Evolutionary conservation across 129 eudicot species (phyloP), one percentile per base, ranked within the genome.

Genomic region (Smallanthus sonchifolius): DNA sequence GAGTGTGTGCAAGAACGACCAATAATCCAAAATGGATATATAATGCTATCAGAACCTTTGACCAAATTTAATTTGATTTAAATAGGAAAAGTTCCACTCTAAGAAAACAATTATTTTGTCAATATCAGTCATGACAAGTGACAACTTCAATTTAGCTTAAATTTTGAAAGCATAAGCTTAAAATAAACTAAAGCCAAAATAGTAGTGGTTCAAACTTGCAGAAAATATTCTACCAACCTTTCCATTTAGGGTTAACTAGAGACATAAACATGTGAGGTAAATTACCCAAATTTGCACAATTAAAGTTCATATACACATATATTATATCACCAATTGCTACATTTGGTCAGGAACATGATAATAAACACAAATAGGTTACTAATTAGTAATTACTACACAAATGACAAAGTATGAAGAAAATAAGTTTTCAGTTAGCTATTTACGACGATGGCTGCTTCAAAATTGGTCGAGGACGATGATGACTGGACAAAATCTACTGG

Each of bases 111-210:
- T 24, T 7, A 63, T n/a, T 37, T 15, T 63, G 45, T 38, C 69
- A 36, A 37, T 7, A 6, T 2, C 45, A 63, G 15, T 36, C 24
- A 37, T n/a, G n/a, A n/a, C n/a, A n/a, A n/a, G n/a, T 36, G 69
- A 62, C 15, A 63, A 2, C 64, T 57, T 20, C 34, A 64, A 38
- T n/a, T 64, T 36, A 67, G 73, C 40, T 67, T 67, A 67, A 45
- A 6, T 13, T n/a, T 45, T 44, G 57, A 30, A 13, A 30, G 40
- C 9, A 32, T 60, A 30, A 60, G 65, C 65, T 60, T 60, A 60
- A 60, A 60, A 30, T 8, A 30, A 60, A 32, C 19, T 11, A 60
- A 32, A 60, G 14, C 5, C 65, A 60, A 60, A 60, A 60, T 4
- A 32, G 40, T 30, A 60, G 40, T 32, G 13, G 17, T 34, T 24